These are phyloP conservation scores for Candida argentea DNA, from an alignment of 805 yeast species.

Conservation along the genomic window DNA sequence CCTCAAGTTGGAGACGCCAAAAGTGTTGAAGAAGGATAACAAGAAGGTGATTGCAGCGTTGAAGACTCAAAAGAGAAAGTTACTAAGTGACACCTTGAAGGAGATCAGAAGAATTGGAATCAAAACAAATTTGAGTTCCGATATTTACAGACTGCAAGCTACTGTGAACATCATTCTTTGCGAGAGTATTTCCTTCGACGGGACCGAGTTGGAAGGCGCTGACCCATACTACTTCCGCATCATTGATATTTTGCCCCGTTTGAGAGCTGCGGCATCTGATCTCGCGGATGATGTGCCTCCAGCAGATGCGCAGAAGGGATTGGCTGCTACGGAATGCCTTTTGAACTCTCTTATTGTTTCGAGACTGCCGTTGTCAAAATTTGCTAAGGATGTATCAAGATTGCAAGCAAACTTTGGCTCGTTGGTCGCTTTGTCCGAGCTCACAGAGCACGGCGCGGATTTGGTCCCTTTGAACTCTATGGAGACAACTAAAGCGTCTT, in stretches of 20 bases:
- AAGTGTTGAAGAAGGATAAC: conserved; percentile 54
- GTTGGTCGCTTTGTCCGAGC: conserved; percentile 8
- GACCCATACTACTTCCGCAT: conserved; percentile 56
- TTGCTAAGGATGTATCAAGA: conserved; percentile 9
- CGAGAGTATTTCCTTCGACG: conserved; percentile 36
- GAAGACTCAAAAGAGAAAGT: conserved; percentile 70
- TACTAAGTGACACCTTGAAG: conserved; percentile 66
- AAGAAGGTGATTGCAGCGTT: conserved; percentile 61
- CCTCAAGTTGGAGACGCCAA: conserved; percentile 72
- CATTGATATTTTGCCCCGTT: conserved; percentile 70
- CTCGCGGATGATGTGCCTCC: conserved; percentile 69
- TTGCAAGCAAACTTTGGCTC: conserved; percentile 8
- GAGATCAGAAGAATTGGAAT: conserved; percentile 73
- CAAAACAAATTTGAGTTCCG: conserved; percentile 53
- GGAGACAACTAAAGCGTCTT: conserved; percentile 8
- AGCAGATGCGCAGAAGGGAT: conserved; percentile 62
- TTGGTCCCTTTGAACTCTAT: conserved; percentile 1
- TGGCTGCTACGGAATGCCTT: conserved; percentile 68
- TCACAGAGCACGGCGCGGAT: no score
- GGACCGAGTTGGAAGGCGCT: conserved; percentile 22
- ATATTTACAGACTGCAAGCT: conserved; percentile 51
- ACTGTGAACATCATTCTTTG: conserved; percentile 57
- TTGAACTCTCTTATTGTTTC: conserved; percentile 46
- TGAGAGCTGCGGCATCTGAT: conserved; percentile 53
- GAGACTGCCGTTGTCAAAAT: conserved; percentile 37